Conservation (phyloP, 345 rosid genomes). For the Psidium friedrichsthalianum region DNA sequence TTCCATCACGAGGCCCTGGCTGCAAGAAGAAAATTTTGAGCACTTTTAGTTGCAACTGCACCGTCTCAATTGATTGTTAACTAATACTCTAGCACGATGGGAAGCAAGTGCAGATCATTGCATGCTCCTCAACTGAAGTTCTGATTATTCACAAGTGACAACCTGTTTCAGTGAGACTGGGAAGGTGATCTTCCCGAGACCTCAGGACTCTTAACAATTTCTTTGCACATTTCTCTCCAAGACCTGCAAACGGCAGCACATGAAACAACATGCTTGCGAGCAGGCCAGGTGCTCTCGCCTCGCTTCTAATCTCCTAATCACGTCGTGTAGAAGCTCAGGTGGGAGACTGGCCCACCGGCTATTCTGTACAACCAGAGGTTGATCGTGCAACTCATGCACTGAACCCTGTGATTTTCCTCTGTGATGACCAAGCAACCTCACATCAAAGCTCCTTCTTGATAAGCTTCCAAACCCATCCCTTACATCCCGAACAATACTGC, state of each 20-base stretch:
- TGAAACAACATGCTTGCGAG: constrained; percentile 82
- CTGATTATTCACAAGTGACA: neutral
- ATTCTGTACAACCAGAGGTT: constrained; percentile 44
- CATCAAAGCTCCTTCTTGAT: constrained; percentile 80
- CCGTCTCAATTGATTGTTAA: neutral
- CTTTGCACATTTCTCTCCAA: constrained; percentile 97
- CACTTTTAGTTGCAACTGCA: neutral
- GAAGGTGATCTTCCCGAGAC: constrained; percentile 82
- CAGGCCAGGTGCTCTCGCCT: constrained; percentile 90
- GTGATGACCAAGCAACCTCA: constrained; percentile 51
- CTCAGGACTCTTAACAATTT: constrained; percentile 77
- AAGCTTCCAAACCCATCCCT: constrained; percentile 93
- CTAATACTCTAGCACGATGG: neutral
- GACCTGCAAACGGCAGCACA: constrained; percentile 96
- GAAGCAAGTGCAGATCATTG: neutral
- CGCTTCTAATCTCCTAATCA: constrained; percentile 86
- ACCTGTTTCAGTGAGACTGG: constrained; percentile 96
- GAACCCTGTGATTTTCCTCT: constrained; percentile 78
- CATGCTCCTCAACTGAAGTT: neutral
- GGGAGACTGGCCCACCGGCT: constrained; percentile 91
- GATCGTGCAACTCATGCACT: constrained; percentile 60
- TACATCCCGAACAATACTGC: constrained; percentile 85
- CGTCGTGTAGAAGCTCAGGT: constrained; percentile 80
- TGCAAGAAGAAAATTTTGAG: constrained; percentile 19
- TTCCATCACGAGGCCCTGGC: constrained; percentile 87